Evolutionary conservation across 2,329 filamentous ascomycete species (phyloP).

Genomic region (Waltergamsia citrina): DNA sequence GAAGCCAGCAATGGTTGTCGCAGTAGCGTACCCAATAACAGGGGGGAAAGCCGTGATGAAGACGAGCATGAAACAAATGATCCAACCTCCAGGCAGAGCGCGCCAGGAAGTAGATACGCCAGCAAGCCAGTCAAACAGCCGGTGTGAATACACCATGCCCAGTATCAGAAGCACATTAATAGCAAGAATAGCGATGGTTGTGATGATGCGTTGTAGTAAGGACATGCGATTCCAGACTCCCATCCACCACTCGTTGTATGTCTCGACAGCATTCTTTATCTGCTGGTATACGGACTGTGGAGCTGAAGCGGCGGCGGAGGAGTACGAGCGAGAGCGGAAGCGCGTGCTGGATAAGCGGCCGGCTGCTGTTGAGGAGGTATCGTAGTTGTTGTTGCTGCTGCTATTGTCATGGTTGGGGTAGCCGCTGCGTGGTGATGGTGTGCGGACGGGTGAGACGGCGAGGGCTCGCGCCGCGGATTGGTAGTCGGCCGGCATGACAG

Average conservation of each 20-base stretch:
- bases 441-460: slow-evolving; percentile 27
- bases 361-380: slow-evolving; percentile 9
- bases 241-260: slow-evolving; percentile 32
- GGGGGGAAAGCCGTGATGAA: slow-evolving; percentile 78
- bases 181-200: slow-evolving; percentile 39
- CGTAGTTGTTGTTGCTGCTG: slow-evolving; percentile 6
- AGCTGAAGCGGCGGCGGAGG: slow-evolving; percentile 12
- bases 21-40: slow-evolving; percentile 76
- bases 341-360: slow-evolving; percentile 34
- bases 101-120: slow-evolving; percentile 73
- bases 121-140: slow-evolving; percentile 66
- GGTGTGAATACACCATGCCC: slow-evolving; percentile 68
- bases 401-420: not conserved
- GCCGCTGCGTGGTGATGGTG: slow-evolving; percentile 18
- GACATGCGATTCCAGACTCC: slow-evolving; percentile 46
- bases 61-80: slow-evolving; percentile 65
- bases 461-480: slow-evolving; percentile 38
- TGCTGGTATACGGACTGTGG: slow-evolving; percentile 29
- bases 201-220: slow-evolving; percentile 51
- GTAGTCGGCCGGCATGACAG: slow-evolving; percentile 41
- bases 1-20: slow-evolving; percentile 44
- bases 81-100: slow-evolving; percentile 60
- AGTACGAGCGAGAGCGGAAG: slow-evolving; percentile 16
- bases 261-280: slow-evolving; percentile 22
- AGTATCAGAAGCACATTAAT: slow-evolving; percentile 51